These are phyloP conservation scores for Boletus vinaceobasis DNA, from an alignment of 768 basidiomycete species.

Conservation along the genomic window DNA sequence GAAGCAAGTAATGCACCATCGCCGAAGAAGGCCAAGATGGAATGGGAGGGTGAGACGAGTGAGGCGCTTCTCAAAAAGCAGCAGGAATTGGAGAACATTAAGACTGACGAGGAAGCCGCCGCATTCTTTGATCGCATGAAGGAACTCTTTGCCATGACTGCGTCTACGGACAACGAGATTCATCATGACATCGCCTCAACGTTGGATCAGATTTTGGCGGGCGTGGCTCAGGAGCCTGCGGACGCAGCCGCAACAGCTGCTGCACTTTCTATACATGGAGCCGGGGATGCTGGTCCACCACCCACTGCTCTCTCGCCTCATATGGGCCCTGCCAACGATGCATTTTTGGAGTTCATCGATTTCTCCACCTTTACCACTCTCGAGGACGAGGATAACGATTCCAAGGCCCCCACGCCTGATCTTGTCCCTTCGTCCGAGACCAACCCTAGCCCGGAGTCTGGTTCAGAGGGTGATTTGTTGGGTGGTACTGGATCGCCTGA, in stretches of 20 bases:
- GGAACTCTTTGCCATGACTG: slow-evolving; percentile 55
- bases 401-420: slow-evolving; percentile 74
- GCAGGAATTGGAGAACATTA: slow-evolving; percentile 43
- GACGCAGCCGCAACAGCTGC: slow-evolving; percentile 31
- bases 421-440: slow-evolving; percentile 67
- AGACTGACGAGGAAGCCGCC: slow-evolving; percentile 64
- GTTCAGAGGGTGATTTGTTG: slow-evolving; percentile 54
- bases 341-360: slow-evolving; percentile 58
- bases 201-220: slow-evolving; percentile 61
- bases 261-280: slow-evolving; percentile 24
- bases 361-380: slow-evolving; percentile 56
- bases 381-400: slow-evolving; percentile 57
- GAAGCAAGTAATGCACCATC: slow-evolving; percentile 51
- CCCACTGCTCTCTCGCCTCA: slow-evolving; percentile 34
- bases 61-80: slow-evolving; percentile 44
- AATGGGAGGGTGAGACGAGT: slow-evolving; percentile 62
- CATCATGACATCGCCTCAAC: slow-evolving; percentile 52
- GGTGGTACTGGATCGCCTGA: slow-evolving; percentile 44
- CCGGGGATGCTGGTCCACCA: slow-evolving; percentile 30
- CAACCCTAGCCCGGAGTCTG: slow-evolving; percentile 75
- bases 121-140: slow-evolving; percentile 63
- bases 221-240: slow-evolving; percentile 42
- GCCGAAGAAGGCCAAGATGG: slow-evolving; percentile 68
- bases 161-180: slow-evolving; percentile 38
- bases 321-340: slow-evolving; percentile 34